Percentiles rank a stretch among this genome's conserved stretches.
These are phyloP conservation scores for Malus hybrid DNA, from an alignment of 331 rosid species.

Conservation along the genomic window DNA sequence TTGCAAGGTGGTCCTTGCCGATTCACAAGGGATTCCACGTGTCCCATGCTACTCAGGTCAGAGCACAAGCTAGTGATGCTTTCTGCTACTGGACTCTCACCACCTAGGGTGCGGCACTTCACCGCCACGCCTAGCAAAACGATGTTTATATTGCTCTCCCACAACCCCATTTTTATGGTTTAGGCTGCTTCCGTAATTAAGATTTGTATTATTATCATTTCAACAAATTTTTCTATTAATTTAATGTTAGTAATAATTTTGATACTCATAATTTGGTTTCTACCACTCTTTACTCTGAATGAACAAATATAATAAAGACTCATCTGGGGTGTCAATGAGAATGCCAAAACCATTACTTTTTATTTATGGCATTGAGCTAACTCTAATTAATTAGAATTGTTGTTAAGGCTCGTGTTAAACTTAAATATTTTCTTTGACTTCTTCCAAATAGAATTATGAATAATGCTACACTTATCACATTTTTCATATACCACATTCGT, in stretches of 20 bases:
- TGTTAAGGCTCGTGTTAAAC: background rate
- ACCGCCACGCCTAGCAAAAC: background rate
- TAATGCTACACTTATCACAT: too few relatives aligned
- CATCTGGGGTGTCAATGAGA: background rate
- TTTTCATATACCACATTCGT: too few relatives aligned
- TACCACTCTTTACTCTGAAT: background rate
- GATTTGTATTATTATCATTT: too few relatives aligned
- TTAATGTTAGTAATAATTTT: background rate
- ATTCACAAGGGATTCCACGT: background rate
- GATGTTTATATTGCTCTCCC: background rate
- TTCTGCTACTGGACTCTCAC: background rate
- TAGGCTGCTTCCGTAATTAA: background rate
- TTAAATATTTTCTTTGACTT: background rate
- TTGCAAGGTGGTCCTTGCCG: too few relatives aligned
- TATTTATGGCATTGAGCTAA: background rate
- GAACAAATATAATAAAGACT: background rate
- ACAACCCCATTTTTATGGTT: slow-evolving; percentile 1
- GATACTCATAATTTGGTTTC: too few relatives aligned
- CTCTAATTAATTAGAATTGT: background rate
- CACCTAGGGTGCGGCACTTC: background rate
- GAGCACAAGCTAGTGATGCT: background rate
- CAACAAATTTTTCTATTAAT: too few relatives aligned
- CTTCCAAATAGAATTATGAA: background rate
- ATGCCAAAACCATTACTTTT: background rate
- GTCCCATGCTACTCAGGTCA: background rate